Evolutionary conservation across 169 alveolate genomes (phyloP).

Genomic region (Eimeria tenella): DNA sequence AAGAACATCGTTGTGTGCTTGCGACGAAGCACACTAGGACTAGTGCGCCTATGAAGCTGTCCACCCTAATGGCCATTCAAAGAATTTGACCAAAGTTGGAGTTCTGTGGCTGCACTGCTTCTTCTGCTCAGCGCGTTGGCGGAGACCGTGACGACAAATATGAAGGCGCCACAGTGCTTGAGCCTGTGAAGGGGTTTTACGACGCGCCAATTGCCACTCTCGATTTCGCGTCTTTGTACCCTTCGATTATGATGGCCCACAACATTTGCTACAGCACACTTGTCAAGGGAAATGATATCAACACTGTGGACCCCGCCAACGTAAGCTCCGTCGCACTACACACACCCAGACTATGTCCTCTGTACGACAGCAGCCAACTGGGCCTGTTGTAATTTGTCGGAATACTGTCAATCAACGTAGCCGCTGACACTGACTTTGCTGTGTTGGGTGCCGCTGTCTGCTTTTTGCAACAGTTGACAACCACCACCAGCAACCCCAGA

Average conservation of each 20-base stretch:
- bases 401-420: background rate
- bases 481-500: slow-evolving; percentile 55
- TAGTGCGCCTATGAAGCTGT: too few relatives aligned
- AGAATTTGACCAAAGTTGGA: background rate
- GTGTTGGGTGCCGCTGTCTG: background rate
- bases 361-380: background rate
- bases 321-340: slow-evolving; percentile 78
- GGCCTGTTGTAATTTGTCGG: background rate
- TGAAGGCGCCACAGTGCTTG: slow-evolving; percentile 98
- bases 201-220: slow-evolving; percentile 98
- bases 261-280: slow-evolving; percentile 98
- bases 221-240: slow-evolving; percentile 99
- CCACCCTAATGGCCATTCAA: background rate
- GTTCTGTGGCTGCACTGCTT: background rate
- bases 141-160: slow-evolving; percentile 76
- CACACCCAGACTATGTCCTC: background rate
- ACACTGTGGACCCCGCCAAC: slow-evolving; percentile 81
- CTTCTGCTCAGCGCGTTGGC: slow-evolving; percentile 61
- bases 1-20: too few relatives aligned
- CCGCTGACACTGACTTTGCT: background rate
- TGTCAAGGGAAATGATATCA: slow-evolving; percentile 88
- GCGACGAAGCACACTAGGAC: too few relatives aligned
- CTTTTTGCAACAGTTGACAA: slow-evolving; percentile 45
- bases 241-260: slow-evolving; percentile 99
- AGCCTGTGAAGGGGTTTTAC: slow-evolving; percentile 96